These are phyloP conservation scores for Bolboschoenus planiculmis DNA, from an alignment of 176 grass and related monocot species.

Conservation along the genomic window DNA sequence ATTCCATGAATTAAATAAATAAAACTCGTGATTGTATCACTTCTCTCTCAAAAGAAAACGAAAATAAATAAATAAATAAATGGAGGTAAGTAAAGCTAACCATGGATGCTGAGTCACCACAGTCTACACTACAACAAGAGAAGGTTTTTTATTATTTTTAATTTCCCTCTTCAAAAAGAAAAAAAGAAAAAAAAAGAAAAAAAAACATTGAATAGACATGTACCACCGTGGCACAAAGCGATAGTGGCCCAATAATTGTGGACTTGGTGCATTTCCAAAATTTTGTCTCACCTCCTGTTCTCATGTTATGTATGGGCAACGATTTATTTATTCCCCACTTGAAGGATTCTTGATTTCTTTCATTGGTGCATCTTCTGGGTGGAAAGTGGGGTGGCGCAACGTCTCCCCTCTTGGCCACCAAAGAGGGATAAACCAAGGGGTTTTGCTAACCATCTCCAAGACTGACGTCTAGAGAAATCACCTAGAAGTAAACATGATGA, in stretches of 20 bases:
- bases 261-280: slow-evolving; percentile 13
- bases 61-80: neutral
- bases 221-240: neutral
- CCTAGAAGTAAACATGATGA: too few relatives aligned
- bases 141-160: too few relatives aligned
- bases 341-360: neutral
- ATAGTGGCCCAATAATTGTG: slow-evolving; percentile 1
- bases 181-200: too few relatives aligned
- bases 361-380: neutral
- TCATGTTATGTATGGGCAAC: neutral
- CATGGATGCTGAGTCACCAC: slow-evolving; percentile 5
- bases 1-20: neutral
- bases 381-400: slow-evolving; percentile 7
- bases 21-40: neutral
- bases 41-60: neutral
- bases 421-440: neutral
- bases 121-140: neutral
- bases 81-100: neutral
- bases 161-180: too few relatives aligned
- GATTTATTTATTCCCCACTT: slow-evolving; percentile 14
- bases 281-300: neutral
- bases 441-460: neutral
- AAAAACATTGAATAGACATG: neutral
- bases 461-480: neutral
- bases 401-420: neutral